These are phyloP conservation scores for Hymenoscyphus salicellus DNA, from an alignment of 2,329 filamentous ascomycete species.

Conservation along the genomic window DNA sequence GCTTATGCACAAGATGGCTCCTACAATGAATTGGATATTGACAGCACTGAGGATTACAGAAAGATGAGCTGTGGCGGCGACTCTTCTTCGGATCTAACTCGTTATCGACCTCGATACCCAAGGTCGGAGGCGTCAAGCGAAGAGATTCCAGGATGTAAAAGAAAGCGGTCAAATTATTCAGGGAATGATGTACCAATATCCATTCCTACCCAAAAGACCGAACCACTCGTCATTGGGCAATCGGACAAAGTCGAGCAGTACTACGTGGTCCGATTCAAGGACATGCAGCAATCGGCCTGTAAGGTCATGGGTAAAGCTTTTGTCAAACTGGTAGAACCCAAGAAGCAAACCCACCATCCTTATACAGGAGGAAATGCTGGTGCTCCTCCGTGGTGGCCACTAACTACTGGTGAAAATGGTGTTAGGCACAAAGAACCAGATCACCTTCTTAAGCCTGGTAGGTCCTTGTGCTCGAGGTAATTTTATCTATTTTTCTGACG, in stretches of 20 bases:
- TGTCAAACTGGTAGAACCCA: slow-evolving; percentile 72
- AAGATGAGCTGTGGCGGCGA: slow-evolving; percentile 21
- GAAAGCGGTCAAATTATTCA: slow-evolving; percentile 24
- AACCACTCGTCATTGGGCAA: slow-evolving; percentile 52
- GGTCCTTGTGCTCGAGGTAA: slow-evolving; percentile 21
- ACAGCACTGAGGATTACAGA: slow-evolving; percentile 17
- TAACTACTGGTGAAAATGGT: slow-evolving; percentile 51
- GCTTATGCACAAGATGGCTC: slow-evolving; percentile 23
- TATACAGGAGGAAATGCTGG: slow-evolving; percentile 65
- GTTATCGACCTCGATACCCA: slow-evolving; percentile 17
- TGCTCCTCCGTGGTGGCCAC: slow-evolving; percentile 65
- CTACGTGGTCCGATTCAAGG: slow-evolving; percentile 60
- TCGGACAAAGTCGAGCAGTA: slow-evolving; percentile 54
- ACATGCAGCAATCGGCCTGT: slow-evolving; percentile 67
- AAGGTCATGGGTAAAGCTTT: slow-evolving; percentile 73
- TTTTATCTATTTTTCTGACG: not conserved
- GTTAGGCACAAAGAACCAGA: slow-evolving; percentile 72
- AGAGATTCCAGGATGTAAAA: slow-evolving; percentile 21
- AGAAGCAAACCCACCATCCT: slow-evolving; percentile 72
- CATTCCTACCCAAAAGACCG: slow-evolving; percentile 25
- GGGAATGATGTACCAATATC: slow-evolving; percentile 23
- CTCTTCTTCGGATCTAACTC: slow-evolving; percentile 20
- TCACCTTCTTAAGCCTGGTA: slow-evolving; percentile 66
- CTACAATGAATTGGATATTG: slow-evolving; percentile 23
- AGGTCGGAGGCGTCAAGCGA: slow-evolving; percentile 29